phyloP scores from a whole-genome alignment of 306 rosid genomes.

The Quercus dentata region DNA sequence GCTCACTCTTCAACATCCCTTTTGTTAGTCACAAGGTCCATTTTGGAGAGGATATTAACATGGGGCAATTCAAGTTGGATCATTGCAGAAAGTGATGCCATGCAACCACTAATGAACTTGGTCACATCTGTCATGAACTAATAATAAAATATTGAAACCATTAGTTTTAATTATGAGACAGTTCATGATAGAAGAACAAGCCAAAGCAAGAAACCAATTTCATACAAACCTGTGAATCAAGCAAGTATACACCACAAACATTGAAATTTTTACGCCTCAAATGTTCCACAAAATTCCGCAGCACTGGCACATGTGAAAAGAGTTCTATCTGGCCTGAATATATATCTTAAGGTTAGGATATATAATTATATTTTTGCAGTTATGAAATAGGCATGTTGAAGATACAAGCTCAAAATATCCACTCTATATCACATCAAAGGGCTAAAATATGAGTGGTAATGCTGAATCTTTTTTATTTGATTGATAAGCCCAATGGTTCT shows the following conservation, averaged over 20 bases:
- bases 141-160: not conserved
- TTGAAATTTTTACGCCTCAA: constrained; percentile 67
- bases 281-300: constrained; percentile 84
- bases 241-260: constrained; percentile 84
- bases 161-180: constrained; percentile 7
- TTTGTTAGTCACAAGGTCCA: constrained; percentile 84
- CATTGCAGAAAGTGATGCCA: constrained; percentile 85
- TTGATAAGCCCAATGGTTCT: no score
- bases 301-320: constrained; percentile 84
- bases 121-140: constrained; percentile 91
- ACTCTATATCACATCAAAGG: not conserved
- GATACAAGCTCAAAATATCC: not conserved
- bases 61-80: constrained; percentile 90
- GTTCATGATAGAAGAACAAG: not conserved
- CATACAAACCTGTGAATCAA: constrained; percentile 83
- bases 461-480: not conserved
- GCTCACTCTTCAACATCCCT: constrained; percentile 74
- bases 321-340: constrained; percentile 90
- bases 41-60: constrained; percentile 88
- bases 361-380: not conserved
- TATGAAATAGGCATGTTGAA: not conserved
- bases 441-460: not conserved
- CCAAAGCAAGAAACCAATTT: not conserved
- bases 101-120: constrained; percentile 94
- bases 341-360: constrained; percentile 7